phyloP scores from a whole-genome alignment of 257 asterid genomes.

The Ballota nigra region DNA sequence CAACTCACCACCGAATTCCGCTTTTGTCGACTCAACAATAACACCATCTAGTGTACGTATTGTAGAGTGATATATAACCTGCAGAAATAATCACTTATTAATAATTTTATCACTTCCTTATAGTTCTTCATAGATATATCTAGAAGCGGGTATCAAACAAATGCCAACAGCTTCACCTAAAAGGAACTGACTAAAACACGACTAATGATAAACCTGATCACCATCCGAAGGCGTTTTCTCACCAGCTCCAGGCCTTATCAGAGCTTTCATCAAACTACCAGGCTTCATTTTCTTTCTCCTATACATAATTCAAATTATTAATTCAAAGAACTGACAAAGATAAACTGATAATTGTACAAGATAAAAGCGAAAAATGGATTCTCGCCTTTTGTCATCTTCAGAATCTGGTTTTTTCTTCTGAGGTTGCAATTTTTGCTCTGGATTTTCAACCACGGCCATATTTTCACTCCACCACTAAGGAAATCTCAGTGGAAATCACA shows the following conservation, averaged over 20 bases:
- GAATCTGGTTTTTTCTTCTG: slow-evolving; percentile 62
- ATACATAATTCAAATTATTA: slow-evolving; percentile 9
- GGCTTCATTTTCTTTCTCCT: slow-evolving; percentile 87
- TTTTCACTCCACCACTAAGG: slow-evolving; percentile 7
- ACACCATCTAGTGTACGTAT: slow-evolving; percentile 88
- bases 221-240: slow-evolving; percentile 72
- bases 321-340: not conserved
- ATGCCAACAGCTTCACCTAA: not conserved
- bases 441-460: slow-evolving; percentile 65
- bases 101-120: not conserved
- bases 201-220: slow-evolving; percentile 60
- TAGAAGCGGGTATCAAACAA: not conserved
- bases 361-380: not conserved
- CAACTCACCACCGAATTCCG: slow-evolving; percentile 70
- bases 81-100: slow-evolving; percentile 24
- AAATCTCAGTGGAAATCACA: slow-evolving; percentile 2
- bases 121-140: not conserved
- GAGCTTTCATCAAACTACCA: slow-evolving; percentile 93
- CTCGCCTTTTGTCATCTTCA: slow-evolving; percentile 76
- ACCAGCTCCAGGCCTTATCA: slow-evolving; percentile 89
- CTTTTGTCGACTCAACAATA: slow-evolving; percentile 76
- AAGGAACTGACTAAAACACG: not conserved
- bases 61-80: slow-evolving; percentile 88
- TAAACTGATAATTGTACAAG: not conserved
- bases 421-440: slow-evolving; percentile 42